A percentile compares a stretch with the other conserved stretches of the same genome.
Conservation (phyloP, 148 eudicot genomes). For the Persicaria tinctoria region DNA sequence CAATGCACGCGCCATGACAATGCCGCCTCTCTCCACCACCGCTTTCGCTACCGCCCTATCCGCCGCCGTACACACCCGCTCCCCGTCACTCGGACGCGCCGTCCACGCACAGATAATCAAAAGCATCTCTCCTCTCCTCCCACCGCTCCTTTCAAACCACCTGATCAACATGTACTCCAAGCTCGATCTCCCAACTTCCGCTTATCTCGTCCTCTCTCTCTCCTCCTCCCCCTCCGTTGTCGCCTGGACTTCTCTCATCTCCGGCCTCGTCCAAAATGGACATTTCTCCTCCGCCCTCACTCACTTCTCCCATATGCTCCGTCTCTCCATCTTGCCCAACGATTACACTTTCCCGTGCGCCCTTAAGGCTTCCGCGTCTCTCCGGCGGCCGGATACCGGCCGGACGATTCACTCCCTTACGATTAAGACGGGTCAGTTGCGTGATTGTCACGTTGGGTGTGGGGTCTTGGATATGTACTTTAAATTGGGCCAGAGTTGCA, state of each 20-base stretch:
- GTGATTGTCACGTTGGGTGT: constrained; percentile 39
- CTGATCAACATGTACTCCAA: constrained; percentile 58
- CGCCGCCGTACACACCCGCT: constrained; percentile 29
- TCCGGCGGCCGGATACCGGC: constrained; percentile 17
- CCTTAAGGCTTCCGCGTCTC: constrained; percentile 32
- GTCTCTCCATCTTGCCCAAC: constrained; percentile 29
- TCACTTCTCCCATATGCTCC: constrained; percentile 35
- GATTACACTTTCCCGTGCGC: constrained; percentile 56
- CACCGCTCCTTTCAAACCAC: constrained; percentile 35
- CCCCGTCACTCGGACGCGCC: constrained; percentile 33
- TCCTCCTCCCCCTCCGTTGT: constrained; percentile 45
- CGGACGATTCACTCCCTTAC: constrained; percentile 33
- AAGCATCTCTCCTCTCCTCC: constrained; percentile 14
- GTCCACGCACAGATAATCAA: constrained; percentile 43
- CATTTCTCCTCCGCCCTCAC: constrained; percentile 28
- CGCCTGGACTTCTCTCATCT: constrained; percentile 49
- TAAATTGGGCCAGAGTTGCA: constrained; percentile 24
- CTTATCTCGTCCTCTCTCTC: constrained; percentile 38
- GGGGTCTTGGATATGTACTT: constrained; percentile 49
- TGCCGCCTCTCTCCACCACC: constrained; percentile 22
- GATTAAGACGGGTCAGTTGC: constrained; percentile 18
- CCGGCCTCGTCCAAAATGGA: constrained; percentile 43
- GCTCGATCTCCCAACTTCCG: constrained; percentile 42
- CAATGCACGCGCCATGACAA: constrained; percentile 16
- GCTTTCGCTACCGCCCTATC: constrained; percentile 26